These are phyloP conservation scores for Gracilaria domingensis DNA, from an alignment of 23 red algal species.

Conservation along the genomic window DNA sequence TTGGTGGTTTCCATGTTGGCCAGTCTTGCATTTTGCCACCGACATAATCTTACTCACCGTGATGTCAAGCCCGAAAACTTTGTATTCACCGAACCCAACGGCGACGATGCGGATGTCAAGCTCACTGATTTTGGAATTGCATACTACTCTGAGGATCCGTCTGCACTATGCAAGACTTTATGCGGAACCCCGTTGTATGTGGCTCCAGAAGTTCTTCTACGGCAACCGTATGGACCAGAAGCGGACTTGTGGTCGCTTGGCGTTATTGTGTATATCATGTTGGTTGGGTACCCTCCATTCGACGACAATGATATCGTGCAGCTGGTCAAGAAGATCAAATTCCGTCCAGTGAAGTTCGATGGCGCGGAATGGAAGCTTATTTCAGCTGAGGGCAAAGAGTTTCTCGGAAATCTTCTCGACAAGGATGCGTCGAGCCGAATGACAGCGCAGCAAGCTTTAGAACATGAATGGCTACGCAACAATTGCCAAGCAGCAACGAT, in stretches of 20 bases:
- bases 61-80: slow-evolving; percentile 97
- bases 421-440: slow-evolving; percentile 85
- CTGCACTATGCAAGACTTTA: slow-evolving; percentile 70
- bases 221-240: slow-evolving; percentile 93
- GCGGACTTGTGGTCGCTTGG: slow-evolving; percentile 96
- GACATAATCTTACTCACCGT: slow-evolving; percentile 80
- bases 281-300: slow-evolving; percentile 95
- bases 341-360: slow-evolving; percentile 79
- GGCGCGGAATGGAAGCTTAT: slow-evolving; percentile 61
- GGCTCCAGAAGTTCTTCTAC: slow-evolving; percentile 94
- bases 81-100: slow-evolving; percentile 62
- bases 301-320: slow-evolving; percentile 82
- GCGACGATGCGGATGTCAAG: slow-evolving; percentile 80
- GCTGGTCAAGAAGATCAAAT: slow-evolving; percentile 87
- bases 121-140: slow-evolving; percentile 94
- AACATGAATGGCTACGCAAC: slow-evolving; percentile 77
- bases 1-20: slow-evolving; percentile 81
- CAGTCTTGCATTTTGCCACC: slow-evolving; percentile 81
- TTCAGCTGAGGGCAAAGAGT: slow-evolving; percentile 70
- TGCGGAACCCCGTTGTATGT: slow-evolving; percentile 96
- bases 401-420: slow-evolving; percentile 66
- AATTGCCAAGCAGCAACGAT: slow-evolving; percentile 62
- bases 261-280: slow-evolving; percentile 97
- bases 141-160: slow-evolving; percentile 77
- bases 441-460: slow-evolving; percentile 79